Evolutionary conservation across 306 rosid species (phyloP), one percentile per base, ranked within the genome.

Genomic region (Castanea mollissima): DNA sequence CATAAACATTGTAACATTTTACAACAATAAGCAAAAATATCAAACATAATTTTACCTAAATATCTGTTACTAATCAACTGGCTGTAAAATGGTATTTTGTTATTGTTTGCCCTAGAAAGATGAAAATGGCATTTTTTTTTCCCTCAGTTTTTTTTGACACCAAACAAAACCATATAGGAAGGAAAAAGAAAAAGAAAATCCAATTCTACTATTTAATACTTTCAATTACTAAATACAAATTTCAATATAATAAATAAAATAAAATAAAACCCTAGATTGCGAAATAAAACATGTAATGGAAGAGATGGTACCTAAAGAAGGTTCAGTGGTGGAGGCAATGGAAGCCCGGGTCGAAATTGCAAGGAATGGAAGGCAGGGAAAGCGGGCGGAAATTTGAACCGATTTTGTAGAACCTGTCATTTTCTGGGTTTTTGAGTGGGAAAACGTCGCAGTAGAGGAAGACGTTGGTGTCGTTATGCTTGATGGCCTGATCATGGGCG

Each of bases 231-330:
- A 5, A 15, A 23, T 4, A 35, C 41, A 32, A 32, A 21, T 6
- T 15, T 21, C 27, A 25, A 25, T 25, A 25, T 25, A 25, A 25
- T 25, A 25, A 25, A 25, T 25, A 25, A 25, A 25, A 25, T 25
- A 25, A 25, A 1, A 25, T 25, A 25, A 25, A 25, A 25, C 27
- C 27, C 27, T 25, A 25, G 27, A 25, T 25, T 25, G 75, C 7
- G 20, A 80, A 77, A 77, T 55, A 49, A 7, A 15, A 23, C 1
- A 34, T 52, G 74, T 16, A 63, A 62, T 59, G 38, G 70, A 73
- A 77, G 46, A 79, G 23, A 73, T 82, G 29, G 21, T 89, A 91
- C 95, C 85, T 46, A 89, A 13, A 55, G 84, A 83, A 74, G 38
- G 86, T 51, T 78, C 83, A 25, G 20, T 62, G 76, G 77, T 73